These are phyloP conservation scores for Agrocybe chaxingu DNA, from an alignment of 768 basidiomycete genomes.

Conservation along the genomic window DNA sequence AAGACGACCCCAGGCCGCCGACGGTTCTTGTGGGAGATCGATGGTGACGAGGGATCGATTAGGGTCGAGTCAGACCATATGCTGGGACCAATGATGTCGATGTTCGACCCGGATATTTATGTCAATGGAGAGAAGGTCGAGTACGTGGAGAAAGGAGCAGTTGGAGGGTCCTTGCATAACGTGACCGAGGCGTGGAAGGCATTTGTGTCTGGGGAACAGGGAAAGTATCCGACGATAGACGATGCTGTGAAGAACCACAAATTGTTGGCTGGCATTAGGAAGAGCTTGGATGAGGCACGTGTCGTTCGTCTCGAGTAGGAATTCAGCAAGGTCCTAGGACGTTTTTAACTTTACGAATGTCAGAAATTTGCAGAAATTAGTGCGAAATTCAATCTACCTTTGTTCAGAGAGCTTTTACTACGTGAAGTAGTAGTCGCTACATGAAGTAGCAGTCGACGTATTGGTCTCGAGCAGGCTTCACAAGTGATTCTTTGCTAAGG, in stretches of 20 bases:
- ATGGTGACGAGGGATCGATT: constrained; percentile 28
- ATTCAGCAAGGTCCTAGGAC: too few relatives aligned
- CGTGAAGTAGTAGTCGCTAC: too few relatives aligned
- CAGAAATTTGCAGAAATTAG: too few relatives aligned
- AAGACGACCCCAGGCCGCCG: constrained; percentile 14
- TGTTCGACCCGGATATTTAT: constrained; percentile 23
- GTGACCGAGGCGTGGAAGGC: constrained; percentile 2
- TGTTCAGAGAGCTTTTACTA: too few relatives aligned
- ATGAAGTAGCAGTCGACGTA: too few relatives aligned
- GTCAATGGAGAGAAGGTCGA: constrained; percentile 27
- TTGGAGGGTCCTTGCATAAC: background rate
- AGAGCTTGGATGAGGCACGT: background rate
- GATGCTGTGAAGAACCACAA: constrained; percentile 5
- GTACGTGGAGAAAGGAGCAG: background rate
- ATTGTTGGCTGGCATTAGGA: constrained; percentile 4
- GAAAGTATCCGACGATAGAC: constrained; percentile 7
- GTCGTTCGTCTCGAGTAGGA: background rate
- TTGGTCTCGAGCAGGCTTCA: too few relatives aligned
- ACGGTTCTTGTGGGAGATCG: constrained; percentile 27
- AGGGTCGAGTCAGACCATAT: constrained; percentile 16
- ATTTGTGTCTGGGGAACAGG: background rate
- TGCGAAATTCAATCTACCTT: too few relatives aligned
- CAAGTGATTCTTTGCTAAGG: too few relatives aligned
- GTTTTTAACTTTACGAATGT: too few relatives aligned
- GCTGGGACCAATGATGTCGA: constrained; percentile 11